Evolutionary conservation across 306 rosid genomes (phyloP).

Genomic region (Trifolium dubium): DNA sequence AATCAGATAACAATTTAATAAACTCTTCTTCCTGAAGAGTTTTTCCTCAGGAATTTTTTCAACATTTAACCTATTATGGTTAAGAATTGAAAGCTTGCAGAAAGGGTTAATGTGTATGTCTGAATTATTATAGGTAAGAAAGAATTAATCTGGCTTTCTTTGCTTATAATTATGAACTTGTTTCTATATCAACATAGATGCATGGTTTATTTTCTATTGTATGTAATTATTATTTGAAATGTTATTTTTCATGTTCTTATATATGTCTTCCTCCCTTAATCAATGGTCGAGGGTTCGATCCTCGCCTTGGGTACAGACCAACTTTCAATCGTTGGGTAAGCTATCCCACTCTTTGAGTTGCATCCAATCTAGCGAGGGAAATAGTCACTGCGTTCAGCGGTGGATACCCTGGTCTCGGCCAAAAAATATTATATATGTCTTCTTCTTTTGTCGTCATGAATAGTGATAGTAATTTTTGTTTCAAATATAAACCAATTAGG

Average conservation of each 20-base stretch:
- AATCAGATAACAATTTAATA: slow-evolving; percentile 1
- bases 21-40: neutral
- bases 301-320: too few species aligned
- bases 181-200: slow-evolving; percentile 2
- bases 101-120: slow-evolving; percentile 6
- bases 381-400: too few species aligned
- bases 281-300: too few species aligned
- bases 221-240: slow-evolving; percentile 15
- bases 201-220: slow-evolving; percentile 7
- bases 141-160: neutral
- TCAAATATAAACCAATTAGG: neutral
- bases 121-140: neutral
- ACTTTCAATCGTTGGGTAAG: too few species aligned
- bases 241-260: neutral
- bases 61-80: neutral
- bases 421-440: neutral
- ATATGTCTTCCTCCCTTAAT: too few species aligned
- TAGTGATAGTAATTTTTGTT: slow-evolving; percentile 27
- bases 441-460: neutral
- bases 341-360: too few species aligned
- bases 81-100: slow-evolving; percentile 3
- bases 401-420: too few species aligned
- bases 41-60: neutral
- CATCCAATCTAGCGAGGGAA: too few species aligned
- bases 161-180: neutral